Percentiles rank a stretch among this genome's conserved stretches.
phyloP scores from a whole-genome alignment of 805 yeast species.

The Wickerhamomyces rabaulensis region DNA sequence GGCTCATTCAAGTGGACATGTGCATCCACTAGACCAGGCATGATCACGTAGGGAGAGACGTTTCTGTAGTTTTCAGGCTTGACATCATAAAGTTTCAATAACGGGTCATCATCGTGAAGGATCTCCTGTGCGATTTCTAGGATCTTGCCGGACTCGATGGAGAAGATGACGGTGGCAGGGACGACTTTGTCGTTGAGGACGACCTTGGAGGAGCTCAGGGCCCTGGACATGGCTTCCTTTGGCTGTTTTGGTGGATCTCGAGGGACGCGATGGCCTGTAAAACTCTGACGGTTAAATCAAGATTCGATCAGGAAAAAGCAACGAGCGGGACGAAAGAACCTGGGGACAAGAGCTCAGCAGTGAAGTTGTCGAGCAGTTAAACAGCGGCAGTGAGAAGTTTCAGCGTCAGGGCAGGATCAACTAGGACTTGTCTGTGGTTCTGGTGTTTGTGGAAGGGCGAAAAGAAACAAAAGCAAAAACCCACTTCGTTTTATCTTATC shows the following conservation, averaged over 20 bases:
- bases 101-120: constrained; percentile 32
- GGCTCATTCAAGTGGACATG: constrained; percentile 96
- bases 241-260: background rate
- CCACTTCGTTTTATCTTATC: background rate
- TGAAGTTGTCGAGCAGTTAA: too few relatives aligned
- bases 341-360: background rate
- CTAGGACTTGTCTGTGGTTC: background rate
- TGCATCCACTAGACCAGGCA: constrained; percentile 91
- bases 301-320: too few relatives aligned
- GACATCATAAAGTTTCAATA: constrained; percentile 39
- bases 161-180: constrained; percentile 65
- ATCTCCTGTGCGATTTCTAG: constrained; percentile 42
- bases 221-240: constrained; percentile 26
- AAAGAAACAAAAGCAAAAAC: background rate
- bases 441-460: background rate
- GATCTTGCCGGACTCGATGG: constrained; percentile 53
- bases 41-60: constrained; percentile 56
- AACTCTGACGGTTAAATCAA: too few relatives aligned
- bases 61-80: constrained; percentile 38
- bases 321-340: background rate
- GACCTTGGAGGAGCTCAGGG: constrained; percentile 57
- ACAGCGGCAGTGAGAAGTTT: background rate
- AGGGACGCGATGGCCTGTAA: background rate
- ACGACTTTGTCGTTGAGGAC: constrained; percentile 39
- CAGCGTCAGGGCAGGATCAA: background rate